Evolutionary conservation across 2,329 filamentous ascomycete species (phyloP).

Genomic region (Calonectria pteridis): DNA sequence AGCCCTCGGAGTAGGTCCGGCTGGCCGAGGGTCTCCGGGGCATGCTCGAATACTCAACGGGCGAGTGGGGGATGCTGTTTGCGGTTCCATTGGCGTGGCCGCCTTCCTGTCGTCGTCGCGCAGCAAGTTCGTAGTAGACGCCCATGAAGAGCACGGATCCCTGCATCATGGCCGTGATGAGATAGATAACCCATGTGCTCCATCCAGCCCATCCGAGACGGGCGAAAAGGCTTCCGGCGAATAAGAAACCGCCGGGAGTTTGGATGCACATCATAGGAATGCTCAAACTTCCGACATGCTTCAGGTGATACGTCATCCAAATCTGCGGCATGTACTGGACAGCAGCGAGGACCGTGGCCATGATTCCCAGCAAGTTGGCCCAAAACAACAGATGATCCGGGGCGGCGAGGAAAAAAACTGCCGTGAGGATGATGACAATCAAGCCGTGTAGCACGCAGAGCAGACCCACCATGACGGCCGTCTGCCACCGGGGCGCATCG

Average conservation of each 20-base stretch:
- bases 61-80: slow-evolving; percentile 45
- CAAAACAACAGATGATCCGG: slow-evolving; percentile 77
- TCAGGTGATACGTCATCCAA: slow-evolving; percentile 86
- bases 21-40: slow-evolving; percentile 53
- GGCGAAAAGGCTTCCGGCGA: slow-evolving; percentile 84
- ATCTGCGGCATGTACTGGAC: slow-evolving; percentile 98
- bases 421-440: slow-evolving; percentile 75
- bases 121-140: slow-evolving; percentile 77
- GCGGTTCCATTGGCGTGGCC: slow-evolving; percentile 35
- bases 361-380: slow-evolving; percentile 88
- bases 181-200: slow-evolving; percentile 95
- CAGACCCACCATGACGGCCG: slow-evolving; percentile 80
- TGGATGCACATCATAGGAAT: slow-evolving; percentile 99
- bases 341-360: slow-evolving; percentile 81
- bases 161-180: slow-evolving; percentile 88
- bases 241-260: slow-evolving; percentile 91
- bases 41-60: slow-evolving; percentile 41
- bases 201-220: slow-evolving; percentile 86
- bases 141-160: slow-evolving; percentile 84
- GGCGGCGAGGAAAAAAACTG: slow-evolving; percentile 73
- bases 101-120: slow-evolving; percentile 48
- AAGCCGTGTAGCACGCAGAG: slow-evolving; percentile 82
- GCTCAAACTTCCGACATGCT: slow-evolving; percentile 90
- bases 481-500: slow-evolving; percentile 77
- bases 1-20: slow-evolving; percentile 63